These are phyloP conservation scores for Erigeron philadelphicus DNA, from an alignment of 140 eudicot species.

Conservation along the genomic window DNA sequence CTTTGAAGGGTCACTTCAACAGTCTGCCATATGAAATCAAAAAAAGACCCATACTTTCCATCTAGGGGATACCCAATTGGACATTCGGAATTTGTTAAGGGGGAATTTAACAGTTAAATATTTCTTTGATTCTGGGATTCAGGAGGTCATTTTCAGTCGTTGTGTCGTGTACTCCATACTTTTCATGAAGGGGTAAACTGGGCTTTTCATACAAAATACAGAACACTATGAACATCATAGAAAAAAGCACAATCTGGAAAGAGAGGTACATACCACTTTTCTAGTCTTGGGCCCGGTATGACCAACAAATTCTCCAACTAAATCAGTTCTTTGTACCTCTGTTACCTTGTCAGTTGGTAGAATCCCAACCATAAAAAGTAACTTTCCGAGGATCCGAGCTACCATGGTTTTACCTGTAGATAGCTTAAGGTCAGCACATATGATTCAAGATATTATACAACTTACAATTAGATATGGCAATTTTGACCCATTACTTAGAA, in stretches of 20 bases:
- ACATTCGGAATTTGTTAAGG: too few relatives aligned
- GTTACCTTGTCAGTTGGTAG: constrained; percentile 87
- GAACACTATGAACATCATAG: not conserved
- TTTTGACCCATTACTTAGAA: not conserved
- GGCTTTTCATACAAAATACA: constrained; percentile 15
- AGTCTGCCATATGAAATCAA: not conserved
- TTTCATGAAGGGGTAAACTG: constrained; percentile 16
- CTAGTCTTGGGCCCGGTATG: constrained; percentile 98
- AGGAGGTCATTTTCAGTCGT: not conserved
- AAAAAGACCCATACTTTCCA: constrained; percentile 7
- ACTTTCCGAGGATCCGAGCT: constrained; percentile 87
- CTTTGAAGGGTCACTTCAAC: not conserved
- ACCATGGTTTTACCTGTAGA: constrained; percentile 96
- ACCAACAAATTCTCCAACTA: constrained; percentile 97
- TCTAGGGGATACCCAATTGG: not conserved
- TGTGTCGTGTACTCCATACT: not conserved
- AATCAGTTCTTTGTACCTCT: constrained; percentile 95
- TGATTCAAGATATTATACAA: not conserved
- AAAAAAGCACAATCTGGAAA: constrained; percentile 4
- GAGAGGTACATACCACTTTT: constrained; percentile 60
- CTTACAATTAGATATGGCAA: not conserved
- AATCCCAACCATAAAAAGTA: constrained; percentile 91
- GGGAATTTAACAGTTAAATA: too few relatives aligned
- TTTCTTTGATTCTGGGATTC: not conserved
- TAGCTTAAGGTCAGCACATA: not conserved